Evolutionary conservation across 2,329 filamentous ascomycete species (phyloP), one percentile per base, ranked within the genome.

Genomic region (Talaromyces sp.): DNA sequence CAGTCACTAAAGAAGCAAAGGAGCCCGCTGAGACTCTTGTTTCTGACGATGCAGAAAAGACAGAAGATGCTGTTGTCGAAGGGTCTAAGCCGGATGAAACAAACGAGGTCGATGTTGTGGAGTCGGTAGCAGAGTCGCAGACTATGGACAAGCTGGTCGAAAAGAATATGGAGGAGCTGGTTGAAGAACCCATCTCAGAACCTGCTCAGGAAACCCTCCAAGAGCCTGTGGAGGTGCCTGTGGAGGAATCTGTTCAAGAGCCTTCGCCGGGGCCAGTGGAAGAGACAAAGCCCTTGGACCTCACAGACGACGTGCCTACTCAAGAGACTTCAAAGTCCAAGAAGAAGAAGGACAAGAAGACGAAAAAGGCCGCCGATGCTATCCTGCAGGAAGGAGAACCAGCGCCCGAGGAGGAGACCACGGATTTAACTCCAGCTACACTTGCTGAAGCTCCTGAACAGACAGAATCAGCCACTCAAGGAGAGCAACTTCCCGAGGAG

Each of bases 311-410:
- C 0, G 50, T 22, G 33, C 33, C 33, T 37, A 15, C 33, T 15
- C 63, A 57, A 13, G 63, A 65, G 22, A 49, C 50, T 41, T 47
- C 69, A 2, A 72, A 68, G 52, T 70, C 68, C 15, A 73, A 74
- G 54, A 74, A 73, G 33, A 68, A 70, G 17, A 76, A 74, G 71
- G 79, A 70, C 17, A 79, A 81, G 71, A 80, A 61, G 49, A 52
- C 43, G 25, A 61, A 65, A 43, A 62, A 62, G 63, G 58, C 63
- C 17, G 15, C 52, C 2, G 63, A 58, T 10, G 59, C 50, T 22
- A 71, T 69, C 27, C 67, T 69, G 13, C 67, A 7, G 35, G 5
- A 41, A 9, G 56, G 43, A 13, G 37, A 11, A 17, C n/a, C 22
- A 43, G 22, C 37, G 3, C 37, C 9, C 31, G 17, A 41, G 19